Conservation (phyloP, 2,329 filamentous ascomycete genomes). For the Camillea tinctor region DNA sequence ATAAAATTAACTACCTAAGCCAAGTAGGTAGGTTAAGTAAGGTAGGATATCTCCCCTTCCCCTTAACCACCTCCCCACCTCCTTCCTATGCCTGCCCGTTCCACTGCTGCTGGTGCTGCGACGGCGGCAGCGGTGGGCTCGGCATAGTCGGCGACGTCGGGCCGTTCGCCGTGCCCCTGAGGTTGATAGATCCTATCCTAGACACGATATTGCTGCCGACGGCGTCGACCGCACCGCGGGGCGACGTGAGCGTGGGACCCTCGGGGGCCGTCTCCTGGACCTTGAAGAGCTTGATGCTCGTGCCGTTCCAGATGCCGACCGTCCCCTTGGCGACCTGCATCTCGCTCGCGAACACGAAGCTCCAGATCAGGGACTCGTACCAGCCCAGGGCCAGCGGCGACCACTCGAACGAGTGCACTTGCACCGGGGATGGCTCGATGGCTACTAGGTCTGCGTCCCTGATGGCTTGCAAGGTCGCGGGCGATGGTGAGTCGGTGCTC, state of each 20-base stretch:
- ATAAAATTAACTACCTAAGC: no score
- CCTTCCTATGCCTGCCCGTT: not conserved
- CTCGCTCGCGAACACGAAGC: slow-evolving; percentile 86
- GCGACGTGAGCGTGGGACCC: slow-evolving; percentile 78
- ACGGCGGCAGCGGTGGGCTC: no score
- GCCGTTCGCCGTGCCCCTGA: slow-evolving; percentile 50
- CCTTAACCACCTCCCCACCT: no score
- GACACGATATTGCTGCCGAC: slow-evolving; percentile 88
- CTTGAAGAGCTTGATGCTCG: slow-evolving; percentile 80
- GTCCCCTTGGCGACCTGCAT: slow-evolving; percentile 84
- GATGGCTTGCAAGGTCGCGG: slow-evolving; percentile 54
- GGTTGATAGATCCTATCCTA: slow-evolving; percentile 77
- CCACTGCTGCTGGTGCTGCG: not conserved
- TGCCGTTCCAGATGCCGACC: slow-evolving; percentile 92
- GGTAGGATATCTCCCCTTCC: no score
- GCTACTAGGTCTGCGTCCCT: slow-evolving; percentile 62
- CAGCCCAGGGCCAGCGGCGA: slow-evolving; percentile 85
- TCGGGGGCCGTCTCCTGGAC: slow-evolving; percentile 81
- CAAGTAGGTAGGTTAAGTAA: no score
- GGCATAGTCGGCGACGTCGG: not conserved
- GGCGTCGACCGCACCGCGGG: slow-evolving; percentile 87
- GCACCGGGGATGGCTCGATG: slow-evolving; percentile 71
- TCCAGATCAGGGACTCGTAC: slow-evolving; percentile 95
- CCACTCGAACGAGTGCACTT: slow-evolving; percentile 93
- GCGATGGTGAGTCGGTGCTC: slow-evolving; percentile 40